A percentile compares a stretch with the other conserved stretches of the same genome.
phyloP scores from a whole-genome alignment of 2,329 filamentous ascomycete genomes.

The Meredithiella fracta region DNA sequence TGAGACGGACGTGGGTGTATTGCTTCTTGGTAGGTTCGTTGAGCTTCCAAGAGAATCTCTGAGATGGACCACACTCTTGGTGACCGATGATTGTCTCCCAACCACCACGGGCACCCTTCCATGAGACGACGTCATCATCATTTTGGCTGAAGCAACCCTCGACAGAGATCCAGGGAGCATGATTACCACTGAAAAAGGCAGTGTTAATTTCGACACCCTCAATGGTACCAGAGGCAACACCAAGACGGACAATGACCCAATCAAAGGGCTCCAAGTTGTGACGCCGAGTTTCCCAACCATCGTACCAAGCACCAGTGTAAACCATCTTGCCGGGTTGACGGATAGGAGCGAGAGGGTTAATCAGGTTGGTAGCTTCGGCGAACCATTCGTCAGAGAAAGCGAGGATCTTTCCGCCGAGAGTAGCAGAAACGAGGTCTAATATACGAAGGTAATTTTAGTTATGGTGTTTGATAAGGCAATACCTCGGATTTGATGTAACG shows the following conservation, averaged over 20 bases:
- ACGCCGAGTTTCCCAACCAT: slow-evolving; percentile 52
- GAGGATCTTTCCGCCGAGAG: slow-evolving; percentile 46
- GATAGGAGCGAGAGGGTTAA: slow-evolving; percentile 47
- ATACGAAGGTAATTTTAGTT: background rate
- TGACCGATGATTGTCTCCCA: slow-evolving; percentile 59
- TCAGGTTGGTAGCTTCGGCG: slow-evolving; percentile 45
- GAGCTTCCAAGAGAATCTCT: slow-evolving; percentile 59
- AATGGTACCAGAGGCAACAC: slow-evolving; percentile 54
- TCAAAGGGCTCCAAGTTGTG: slow-evolving; percentile 50
- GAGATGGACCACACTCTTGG: slow-evolving; percentile 57
- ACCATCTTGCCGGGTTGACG: slow-evolving; percentile 51
- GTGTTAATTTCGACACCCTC: slow-evolving; percentile 67
- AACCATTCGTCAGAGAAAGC: slow-evolving; percentile 55
- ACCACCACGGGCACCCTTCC: slow-evolving; percentile 39
- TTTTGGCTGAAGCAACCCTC: slow-evolving; percentile 54
- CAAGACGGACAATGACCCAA: slow-evolving; percentile 49
- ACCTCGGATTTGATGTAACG: background rate
- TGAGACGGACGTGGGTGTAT: slow-evolving; percentile 64
- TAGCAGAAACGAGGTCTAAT: slow-evolving; percentile 42
- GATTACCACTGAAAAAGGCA: slow-evolving; percentile 66
- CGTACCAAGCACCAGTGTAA: slow-evolving; percentile 53
- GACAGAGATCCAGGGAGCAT: slow-evolving; percentile 63
- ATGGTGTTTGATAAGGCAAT: background rate
- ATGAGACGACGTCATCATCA: slow-evolving; percentile 47
- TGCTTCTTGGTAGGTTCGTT: slow-evolving; percentile 41